Percentiles rank a stretch among this genome's conserved stretches.
Conservation (phyloP, 2,329 filamentous ascomycete genomes). For the Apiospora hydei region DNA sequence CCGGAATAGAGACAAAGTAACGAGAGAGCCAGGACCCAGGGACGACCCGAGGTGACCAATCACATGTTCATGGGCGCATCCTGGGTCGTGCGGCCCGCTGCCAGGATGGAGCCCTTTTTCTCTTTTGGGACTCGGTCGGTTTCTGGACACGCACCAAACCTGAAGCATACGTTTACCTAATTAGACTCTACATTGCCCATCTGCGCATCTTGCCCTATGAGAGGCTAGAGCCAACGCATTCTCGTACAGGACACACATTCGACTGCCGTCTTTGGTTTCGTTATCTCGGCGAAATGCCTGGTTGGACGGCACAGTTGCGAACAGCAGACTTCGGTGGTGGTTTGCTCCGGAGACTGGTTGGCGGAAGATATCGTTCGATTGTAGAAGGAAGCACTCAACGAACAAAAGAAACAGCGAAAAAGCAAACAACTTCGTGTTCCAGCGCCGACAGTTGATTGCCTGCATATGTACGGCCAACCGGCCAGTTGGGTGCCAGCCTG, state of each 20-base stretch:
- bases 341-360: neutral
- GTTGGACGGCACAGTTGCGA: neutral
- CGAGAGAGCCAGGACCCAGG: neutral
- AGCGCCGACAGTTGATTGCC: neutral
- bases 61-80: neutral
- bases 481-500: neutral
- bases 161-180: neutral
- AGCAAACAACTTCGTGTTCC: neutral
- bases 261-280: neutral
- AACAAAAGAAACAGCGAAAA: neutral
- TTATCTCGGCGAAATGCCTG: neutral
- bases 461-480: neutral
- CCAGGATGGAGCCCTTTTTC: neutral
- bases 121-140: too few species aligned
- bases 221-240: neutral
- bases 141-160: neutral
- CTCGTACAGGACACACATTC: neutral
- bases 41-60: neutral
- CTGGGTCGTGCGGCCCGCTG: conserved; percentile 3
- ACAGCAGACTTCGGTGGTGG: neutral
- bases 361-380: neutral
- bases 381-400: neutral
- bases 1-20: neutral
- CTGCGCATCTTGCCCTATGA: neutral
- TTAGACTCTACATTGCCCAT: neutral